Base-by-base conservation (phyloP, 139 green algal genomes). In the Chlorella sp. region DNA sequence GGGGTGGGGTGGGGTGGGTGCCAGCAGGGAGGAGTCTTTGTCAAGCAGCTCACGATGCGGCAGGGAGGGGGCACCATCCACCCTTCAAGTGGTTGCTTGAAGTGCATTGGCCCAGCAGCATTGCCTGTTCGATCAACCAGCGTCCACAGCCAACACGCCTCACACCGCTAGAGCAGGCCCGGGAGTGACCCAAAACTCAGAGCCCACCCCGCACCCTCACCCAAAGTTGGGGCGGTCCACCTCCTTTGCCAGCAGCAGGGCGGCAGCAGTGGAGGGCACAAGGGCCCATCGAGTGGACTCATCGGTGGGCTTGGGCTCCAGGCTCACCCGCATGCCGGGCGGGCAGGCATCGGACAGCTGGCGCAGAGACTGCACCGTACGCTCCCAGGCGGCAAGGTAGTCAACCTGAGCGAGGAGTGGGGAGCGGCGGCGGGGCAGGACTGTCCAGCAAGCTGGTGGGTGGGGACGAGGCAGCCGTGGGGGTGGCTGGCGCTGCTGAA, bases 281-380 rank as follows among this genome's bases (percentile, higher is more conserved):
- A 92, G 69, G 5, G 86, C 74, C 56, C 90, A 94, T 30, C 91
- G 88, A 15, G 80, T 87, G 38, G 75, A 30, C n/a, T 87, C 82
- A 76, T 95, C 92, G 23, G 92, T 95, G 34, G 89, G 86, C 73
- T 95, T 95, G 82, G 87, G 94, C 73, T 95, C 92, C n/a, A 93
- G 78, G 17, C 85, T 91, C 3, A 95, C 83, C 0, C 88, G 87
- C 36, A 92, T 78, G 38, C 71, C 67, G 9, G 64, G 26, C 0
- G 79, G 71, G 73, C 91, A 90, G 39, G 65, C 47, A 55, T 91
- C 89, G 16, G 63, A 78, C n/a, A 92, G 41, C 21, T 38, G 28
- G 34, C 68, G 81, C 86, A 84, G 92, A 4, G 73, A 65, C 28
- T 85, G 32, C 21, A 93, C 92, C 9, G 85, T 74, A 20, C 60